Conservation (phyloP, 2,329 filamentous ascomycete species). For the Aspergillus sojae region DNA sequence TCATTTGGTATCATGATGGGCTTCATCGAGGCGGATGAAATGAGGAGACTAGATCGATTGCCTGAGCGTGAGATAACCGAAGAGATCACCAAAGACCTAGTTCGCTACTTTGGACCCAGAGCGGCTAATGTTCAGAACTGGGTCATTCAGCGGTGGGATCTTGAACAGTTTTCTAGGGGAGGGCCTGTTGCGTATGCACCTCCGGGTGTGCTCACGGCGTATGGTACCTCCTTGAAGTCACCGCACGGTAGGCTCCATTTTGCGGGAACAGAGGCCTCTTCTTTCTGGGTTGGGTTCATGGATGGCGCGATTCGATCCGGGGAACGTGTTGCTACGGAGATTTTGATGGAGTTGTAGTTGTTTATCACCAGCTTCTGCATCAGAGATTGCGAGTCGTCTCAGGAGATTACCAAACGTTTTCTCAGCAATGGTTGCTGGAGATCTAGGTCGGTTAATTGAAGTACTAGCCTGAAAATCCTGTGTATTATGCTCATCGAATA, state of each 20-base stretch:
- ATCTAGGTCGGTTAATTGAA: neutral
- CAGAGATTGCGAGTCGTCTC: neutral
- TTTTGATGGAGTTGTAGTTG: constrained; percentile 1
- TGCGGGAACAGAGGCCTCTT: constrained; percentile 28
- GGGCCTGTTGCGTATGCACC: constrained; percentile 28
- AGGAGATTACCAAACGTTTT: neutral
- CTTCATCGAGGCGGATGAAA: constrained; percentile 31
- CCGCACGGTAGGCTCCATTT: constrained; percentile 23
- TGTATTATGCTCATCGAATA: neutral
- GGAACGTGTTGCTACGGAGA: constrained; percentile 18
- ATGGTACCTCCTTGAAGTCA: constrained; percentile 19
- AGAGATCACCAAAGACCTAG: constrained; percentile 19
- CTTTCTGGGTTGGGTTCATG: constrained; percentile 30
- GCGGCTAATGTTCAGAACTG: neutral
- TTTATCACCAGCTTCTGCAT: neutral
- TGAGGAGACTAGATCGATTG: constrained; percentile 22
- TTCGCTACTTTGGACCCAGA: constrained; percentile 15
- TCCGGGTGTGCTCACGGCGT: constrained; percentile 23
- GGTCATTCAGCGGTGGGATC: constrained; percentile 28
- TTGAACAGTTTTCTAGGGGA: constrained; percentile 26
- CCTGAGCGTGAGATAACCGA: constrained; percentile 22
- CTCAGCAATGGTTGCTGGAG: neutral
- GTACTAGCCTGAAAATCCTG: neutral
- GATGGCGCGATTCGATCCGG: constrained; percentile 29
- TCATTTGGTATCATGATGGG: constrained; percentile 29